These are phyloP conservation scores for Amanita thiersii DNA, from an alignment of 768 basidiomycete species.

Conservation along the genomic window DNA sequence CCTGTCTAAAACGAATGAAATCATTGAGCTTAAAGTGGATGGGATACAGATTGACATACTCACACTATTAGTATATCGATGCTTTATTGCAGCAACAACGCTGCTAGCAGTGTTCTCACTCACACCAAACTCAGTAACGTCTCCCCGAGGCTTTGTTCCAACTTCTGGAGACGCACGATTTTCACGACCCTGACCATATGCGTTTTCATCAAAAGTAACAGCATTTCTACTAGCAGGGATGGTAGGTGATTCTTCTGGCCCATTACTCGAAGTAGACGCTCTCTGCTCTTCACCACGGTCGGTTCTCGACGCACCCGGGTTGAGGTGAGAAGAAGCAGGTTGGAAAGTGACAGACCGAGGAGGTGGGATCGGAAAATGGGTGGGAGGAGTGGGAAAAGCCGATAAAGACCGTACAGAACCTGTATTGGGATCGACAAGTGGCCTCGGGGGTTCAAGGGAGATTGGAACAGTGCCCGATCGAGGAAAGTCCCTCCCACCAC, in stretches of 20 bases:
- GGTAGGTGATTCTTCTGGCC: no score
- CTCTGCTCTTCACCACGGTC: no score
- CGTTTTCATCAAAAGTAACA: no score
- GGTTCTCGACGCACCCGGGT: no score
- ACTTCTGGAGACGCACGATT: not conserved
- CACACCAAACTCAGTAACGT: conserved; percentile 40
- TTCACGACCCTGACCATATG: not conserved
- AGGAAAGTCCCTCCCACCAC: not conserved
- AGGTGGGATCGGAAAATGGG: conserved; percentile 53
- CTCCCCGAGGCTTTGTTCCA: not conserved
- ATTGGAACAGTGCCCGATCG: conserved; percentile 14
- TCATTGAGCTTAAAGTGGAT: conserved; percentile 5
- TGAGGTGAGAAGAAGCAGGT: no score
- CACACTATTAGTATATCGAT: conserved; percentile 52
- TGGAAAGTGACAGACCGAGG: conserved; percentile 5
- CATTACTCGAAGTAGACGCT: no score
- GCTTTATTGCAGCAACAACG: conserved; percentile 63
- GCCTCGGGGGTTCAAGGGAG: conserved; percentile 28
- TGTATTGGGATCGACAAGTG: conserved; percentile 30
- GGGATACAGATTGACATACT: conserved; percentile 16
- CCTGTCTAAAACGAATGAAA: conserved; percentile 38
- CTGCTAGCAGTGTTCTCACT: conserved; percentile 46
- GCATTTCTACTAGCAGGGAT: no score
- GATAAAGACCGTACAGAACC: conserved; percentile 63
- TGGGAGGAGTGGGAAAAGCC: conserved; percentile 67